Conservation (phyloP, 2,329 filamentous ascomycete species). For the Gaeumannomyces sp. region DNA sequence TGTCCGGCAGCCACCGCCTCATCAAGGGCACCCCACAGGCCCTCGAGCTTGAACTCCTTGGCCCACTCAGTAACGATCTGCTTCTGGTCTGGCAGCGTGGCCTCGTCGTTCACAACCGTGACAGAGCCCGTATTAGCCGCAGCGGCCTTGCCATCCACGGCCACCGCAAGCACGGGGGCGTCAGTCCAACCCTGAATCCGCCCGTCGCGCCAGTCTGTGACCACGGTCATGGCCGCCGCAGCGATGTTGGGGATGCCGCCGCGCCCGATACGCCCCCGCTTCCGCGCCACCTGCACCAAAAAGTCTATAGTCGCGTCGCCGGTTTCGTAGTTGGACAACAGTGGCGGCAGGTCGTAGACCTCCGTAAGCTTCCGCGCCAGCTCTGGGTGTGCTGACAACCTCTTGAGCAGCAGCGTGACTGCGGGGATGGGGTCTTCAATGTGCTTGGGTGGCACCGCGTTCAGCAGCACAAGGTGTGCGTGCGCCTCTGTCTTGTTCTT, state of each 20-base stretch:
- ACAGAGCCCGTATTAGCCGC: constrained; percentile 23
- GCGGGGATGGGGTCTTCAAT: constrained; percentile 90
- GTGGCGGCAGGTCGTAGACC: constrained; percentile 76
- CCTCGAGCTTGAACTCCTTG: constrained; percentile 90
- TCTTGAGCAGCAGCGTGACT: constrained; percentile 74
- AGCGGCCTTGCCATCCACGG: constrained; percentile 25
- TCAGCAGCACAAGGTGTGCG: constrained; percentile 79
- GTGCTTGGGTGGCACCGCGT: constrained; percentile 87
- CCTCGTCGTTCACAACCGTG: constrained; percentile 32
- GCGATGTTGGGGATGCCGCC: constrained; percentile 86
- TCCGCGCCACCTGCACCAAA: constrained; percentile 88
- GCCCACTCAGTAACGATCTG: constrained; percentile 90
- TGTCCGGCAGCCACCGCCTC: constrained; percentile 50
- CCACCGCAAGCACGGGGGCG: constrained; percentile 62
- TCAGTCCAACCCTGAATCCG: constrained; percentile 90
- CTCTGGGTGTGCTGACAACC: constrained; percentile 65
- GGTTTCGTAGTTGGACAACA: constrained; percentile 58
- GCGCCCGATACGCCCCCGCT: constrained; percentile 80
- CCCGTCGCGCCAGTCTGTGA: constrained; percentile 95
- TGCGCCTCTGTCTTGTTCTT: constrained; percentile 66
- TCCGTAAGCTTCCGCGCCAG: constrained; percentile 74
- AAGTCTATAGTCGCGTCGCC: constrained; percentile 85
- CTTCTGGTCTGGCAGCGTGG: constrained; percentile 61
- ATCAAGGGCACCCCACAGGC: constrained; percentile 70
- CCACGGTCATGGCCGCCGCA: constrained; percentile 83